These are phyloP conservation scores for Curvularia sp. DNA, from an alignment of 2,329 filamentous ascomycete genomes.

Conservation along the genomic window DNA sequence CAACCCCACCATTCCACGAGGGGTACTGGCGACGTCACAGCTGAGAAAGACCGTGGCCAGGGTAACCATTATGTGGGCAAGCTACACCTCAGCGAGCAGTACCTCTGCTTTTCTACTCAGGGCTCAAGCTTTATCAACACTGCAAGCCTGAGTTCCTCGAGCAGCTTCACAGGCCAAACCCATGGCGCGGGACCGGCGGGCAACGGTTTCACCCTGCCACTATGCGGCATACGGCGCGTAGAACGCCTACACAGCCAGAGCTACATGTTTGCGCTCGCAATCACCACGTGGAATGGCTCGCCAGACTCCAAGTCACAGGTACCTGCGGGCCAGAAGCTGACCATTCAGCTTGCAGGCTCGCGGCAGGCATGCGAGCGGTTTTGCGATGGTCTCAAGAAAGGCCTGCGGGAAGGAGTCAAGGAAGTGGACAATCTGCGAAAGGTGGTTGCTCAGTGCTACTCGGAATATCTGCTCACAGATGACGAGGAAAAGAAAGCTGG, in stretches of 20 bases:
- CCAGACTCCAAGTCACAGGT: conserved; percentile 53
- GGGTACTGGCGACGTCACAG: conserved; percentile 45
- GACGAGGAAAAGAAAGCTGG: conserved; percentile 47
- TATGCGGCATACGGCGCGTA: conserved; percentile 89
- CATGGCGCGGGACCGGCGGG: conserved; percentile 91
- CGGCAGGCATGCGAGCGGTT: conserved; percentile 91
- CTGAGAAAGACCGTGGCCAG: conserved; percentile 69
- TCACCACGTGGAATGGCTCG: conserved; percentile 89
- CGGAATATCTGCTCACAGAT: conserved; percentile 63
- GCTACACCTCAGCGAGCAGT: conserved; percentile 91
- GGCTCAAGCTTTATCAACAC: conserved; percentile 84
- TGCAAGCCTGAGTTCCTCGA: conserved; percentile 79
- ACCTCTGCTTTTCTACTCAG: conserved; percentile 95
- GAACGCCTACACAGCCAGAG: conserved; percentile 92
- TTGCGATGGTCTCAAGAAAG: conserved; percentile 93
- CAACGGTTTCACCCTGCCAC: conserved; percentile 93
- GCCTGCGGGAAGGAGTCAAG: conserved; percentile 83
- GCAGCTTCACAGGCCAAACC: conserved; percentile 88
- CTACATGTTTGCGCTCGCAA: conserved; percentile 88
- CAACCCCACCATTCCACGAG: conserved; percentile 68
- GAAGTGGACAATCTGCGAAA: conserved; percentile 84
- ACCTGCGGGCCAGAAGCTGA: conserved; percentile 79
- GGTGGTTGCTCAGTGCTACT: conserved; percentile 86
- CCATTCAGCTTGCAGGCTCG: conserved; percentile 87
- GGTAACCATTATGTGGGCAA: conserved; percentile 92